These are phyloP conservation scores for Gymnopus androsaceus DNA, from an alignment of 1,284 basidiomycete species.

Conservation along the genomic window DNA sequence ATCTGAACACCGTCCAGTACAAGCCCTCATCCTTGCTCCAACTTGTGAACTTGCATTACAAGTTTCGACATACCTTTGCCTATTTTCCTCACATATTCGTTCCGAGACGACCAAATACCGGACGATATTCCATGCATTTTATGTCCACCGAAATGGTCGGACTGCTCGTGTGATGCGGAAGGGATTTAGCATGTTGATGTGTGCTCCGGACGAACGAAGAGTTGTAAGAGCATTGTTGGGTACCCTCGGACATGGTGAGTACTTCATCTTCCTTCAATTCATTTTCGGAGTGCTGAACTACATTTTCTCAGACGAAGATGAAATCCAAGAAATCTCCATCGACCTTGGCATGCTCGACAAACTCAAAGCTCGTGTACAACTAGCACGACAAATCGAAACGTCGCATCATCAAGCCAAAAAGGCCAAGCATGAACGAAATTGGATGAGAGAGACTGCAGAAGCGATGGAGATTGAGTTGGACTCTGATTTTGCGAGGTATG, in stretches of 20 bases:
- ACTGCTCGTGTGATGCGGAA: constrained; percentile 89
- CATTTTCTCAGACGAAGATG: constrained; percentile 53
- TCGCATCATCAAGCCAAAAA: constrained; percentile 84
- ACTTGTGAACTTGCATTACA: constrained; percentile 96
- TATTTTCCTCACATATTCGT: neutral
- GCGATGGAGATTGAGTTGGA: constrained; percentile 94
- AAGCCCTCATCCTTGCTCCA: constrained; percentile 87
- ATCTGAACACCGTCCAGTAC: constrained; percentile 52
- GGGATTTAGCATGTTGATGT: constrained; percentile 89
- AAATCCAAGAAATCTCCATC: constrained; percentile 78
- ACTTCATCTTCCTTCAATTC: constrained; percentile 17
- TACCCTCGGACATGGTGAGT: constrained; percentile 71
- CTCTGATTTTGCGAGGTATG: constrained; percentile 49
- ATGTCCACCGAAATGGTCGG: constrained; percentile 95
- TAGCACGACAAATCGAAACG: constrained; percentile 88
- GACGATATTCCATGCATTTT: constrained; percentile 37
- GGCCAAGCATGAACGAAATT: constrained; percentile 87
- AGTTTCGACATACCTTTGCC: too few species aligned
- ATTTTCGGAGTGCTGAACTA: constrained; percentile 3
- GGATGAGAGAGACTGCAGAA: constrained; percentile 89
- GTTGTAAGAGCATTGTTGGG: constrained; percentile 74
- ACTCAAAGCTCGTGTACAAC: constrained; percentile 78
- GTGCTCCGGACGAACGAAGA: constrained; percentile 86
- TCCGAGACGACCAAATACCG: constrained; percentile 41
- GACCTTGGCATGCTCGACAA: constrained; percentile 86